Evolutionary conservation across 1,139 yeast genomes (phyloP).

Genomic region (Protomyces inouyei): DNA sequence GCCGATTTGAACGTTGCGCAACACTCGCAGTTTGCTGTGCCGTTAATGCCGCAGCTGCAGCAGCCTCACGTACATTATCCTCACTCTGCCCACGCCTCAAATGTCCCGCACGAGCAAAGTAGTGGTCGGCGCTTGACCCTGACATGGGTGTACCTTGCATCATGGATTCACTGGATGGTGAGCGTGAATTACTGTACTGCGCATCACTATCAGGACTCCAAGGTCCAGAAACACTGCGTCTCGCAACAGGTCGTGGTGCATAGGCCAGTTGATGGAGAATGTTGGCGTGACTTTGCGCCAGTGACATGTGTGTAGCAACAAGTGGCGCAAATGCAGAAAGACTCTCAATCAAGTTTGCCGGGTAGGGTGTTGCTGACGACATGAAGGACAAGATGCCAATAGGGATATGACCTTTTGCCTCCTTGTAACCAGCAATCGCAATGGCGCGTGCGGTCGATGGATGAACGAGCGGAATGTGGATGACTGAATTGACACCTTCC

Average conservation of each 20-base stretch:
- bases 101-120: conserved; percentile 3
- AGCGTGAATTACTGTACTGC: conserved; percentile 3
- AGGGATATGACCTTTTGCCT: conserved; percentile 35
- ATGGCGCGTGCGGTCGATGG: conserved; percentile 31
- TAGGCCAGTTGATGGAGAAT: conserved; percentile 32
- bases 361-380: conserved; percentile 40
- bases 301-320: conserved; percentile 38
- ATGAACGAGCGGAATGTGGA: conserved; percentile 38
- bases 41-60: not conserved
- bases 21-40: not conserved
- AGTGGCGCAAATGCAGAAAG: conserved; percentile 38
- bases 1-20: not conserved
- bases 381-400: conserved; percentile 39
- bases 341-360: conserved; percentile 35
- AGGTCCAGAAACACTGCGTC: conserved; percentile 2
- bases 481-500: conserved; percentile 38
- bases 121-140: conserved; percentile 1
- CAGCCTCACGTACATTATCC: conserved; percentile 5
- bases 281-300: conserved; percentile 38
- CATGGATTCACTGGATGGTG: not conserved
- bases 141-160: conserved; percentile 17
- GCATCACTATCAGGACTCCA: conserved; percentile 10
- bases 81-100: conserved; percentile 11
- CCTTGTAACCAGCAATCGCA: conserved; percentile 18
- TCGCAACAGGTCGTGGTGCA: conserved; percentile 18